Evolutionary conservation across 306 rosid genomes (phyloP).

Genomic region (Cucumis hystrix): DNA sequence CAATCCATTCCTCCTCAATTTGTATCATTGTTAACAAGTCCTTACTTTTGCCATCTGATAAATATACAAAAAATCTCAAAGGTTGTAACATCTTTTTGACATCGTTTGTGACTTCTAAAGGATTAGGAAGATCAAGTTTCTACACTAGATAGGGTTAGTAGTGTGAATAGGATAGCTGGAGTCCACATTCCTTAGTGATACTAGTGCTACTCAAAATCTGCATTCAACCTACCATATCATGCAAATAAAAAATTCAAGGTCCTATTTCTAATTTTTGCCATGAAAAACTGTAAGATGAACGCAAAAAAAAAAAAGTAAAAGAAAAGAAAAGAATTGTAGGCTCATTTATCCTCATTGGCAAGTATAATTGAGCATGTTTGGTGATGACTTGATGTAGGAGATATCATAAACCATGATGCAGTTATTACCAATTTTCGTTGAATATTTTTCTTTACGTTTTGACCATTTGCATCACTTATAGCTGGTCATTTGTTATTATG

Average conservation of each 20-base stretch:
- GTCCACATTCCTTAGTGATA: neutral
- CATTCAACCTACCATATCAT: neutral
- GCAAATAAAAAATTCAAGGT: neutral
- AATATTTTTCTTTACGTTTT: too few species aligned
- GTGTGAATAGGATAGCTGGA: neutral
- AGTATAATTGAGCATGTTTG: neutral
- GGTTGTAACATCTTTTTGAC: neutral
- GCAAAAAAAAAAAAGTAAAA: too few species aligned
- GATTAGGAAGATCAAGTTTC: neutral
- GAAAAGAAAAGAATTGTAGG: neutral
- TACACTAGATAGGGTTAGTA: neutral
- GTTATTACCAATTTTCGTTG: too few species aligned
- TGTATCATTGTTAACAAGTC: conserved; percentile 77
- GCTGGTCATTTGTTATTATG: neutral
- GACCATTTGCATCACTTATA: neutral
- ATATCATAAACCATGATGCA: neutral
- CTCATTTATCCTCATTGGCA: neutral
- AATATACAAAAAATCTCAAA: neutral
- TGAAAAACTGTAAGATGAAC: neutral
- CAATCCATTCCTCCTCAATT: conserved; percentile 85
- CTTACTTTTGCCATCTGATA: conserved; percentile 80
- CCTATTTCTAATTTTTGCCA: neutral
- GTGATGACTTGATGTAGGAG: neutral
- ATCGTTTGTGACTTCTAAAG: neutral
- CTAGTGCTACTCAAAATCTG: neutral